Evolutionary conservation across 345 rosid species (phyloP).

Genomic region (Sisymbrium irio): DNA sequence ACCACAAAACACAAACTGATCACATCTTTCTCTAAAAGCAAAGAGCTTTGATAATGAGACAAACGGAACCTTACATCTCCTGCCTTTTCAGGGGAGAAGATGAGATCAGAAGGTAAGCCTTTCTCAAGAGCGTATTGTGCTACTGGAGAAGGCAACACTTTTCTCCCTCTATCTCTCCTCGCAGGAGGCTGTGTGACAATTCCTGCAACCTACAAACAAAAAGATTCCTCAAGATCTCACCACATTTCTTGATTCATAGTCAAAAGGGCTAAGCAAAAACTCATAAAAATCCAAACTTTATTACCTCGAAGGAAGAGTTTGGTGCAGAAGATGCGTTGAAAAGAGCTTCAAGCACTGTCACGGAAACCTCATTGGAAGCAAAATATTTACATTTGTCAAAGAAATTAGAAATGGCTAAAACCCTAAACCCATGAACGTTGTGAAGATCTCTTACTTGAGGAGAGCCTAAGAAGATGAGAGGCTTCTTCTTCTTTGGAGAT

Average conservation of each 20-base stretch:
- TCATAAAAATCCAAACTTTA: neutral
- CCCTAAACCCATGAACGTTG: slow-evolving; percentile 3
- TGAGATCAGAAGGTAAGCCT: slow-evolving; percentile 75
- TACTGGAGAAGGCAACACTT: slow-evolving; percentile 73
- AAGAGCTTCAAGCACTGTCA: slow-evolving; percentile 79
- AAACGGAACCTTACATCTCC: slow-evolving; percentile 63
- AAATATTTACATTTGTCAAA: neutral
- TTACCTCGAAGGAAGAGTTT: slow-evolving; percentile 69
- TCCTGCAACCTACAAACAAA: slow-evolving; percentile 68
- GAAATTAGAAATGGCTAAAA: neutral
- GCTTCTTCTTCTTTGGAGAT: slow-evolving; percentile 61
- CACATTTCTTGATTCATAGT: neutral
- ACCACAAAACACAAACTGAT: neutral
- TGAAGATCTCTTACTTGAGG: slow-evolving; percentile 55
- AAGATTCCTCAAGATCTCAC: neutral
- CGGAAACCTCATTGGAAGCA: slow-evolving; percentile 51
- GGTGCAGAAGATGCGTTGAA: slow-evolving; percentile 64
- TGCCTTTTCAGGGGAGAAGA: slow-evolving; percentile 80
- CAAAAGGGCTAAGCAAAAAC: neutral
- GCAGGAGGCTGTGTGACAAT: slow-evolving; percentile 90
- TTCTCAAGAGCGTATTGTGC: slow-evolving; percentile 77
- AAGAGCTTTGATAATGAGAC: slow-evolving; percentile 2
- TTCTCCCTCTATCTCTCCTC: slow-evolving; percentile 78
- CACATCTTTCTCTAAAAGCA: neutral
- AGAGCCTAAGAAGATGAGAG: slow-evolving; percentile 87